Evolutionary conservation across 805 yeast genomes (phyloP).

Genomic region (Nadsonia fulvescens): DNA sequence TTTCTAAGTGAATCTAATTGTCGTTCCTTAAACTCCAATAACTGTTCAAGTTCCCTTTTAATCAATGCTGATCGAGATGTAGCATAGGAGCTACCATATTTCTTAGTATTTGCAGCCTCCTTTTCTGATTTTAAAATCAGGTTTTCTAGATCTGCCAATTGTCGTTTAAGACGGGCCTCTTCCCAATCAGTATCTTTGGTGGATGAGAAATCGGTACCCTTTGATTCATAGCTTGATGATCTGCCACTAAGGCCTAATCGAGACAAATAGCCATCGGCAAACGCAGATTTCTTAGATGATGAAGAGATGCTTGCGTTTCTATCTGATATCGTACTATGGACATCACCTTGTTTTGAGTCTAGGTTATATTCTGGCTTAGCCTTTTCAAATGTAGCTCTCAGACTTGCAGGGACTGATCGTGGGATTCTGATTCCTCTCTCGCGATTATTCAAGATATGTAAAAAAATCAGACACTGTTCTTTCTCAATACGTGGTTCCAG

Average conservation of each 20-base stretch:
- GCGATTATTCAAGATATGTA: slow-evolving; percentile 83
- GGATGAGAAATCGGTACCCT: slow-evolving; percentile 55
- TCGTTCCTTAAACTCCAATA: slow-evolving; percentile 58
- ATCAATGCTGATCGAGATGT: slow-evolving; percentile 21
- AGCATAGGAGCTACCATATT: slow-evolving; percentile 17
- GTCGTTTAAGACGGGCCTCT: slow-evolving; percentile 64
- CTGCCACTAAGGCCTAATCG: slow-evolving; percentile 33
- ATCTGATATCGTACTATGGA: slow-evolving; percentile 7
- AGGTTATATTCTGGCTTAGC: slow-evolving; percentile 49
- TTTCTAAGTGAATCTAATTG: slow-evolving; percentile 27
- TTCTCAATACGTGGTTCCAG: slow-evolving; percentile 75
- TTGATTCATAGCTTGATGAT: slow-evolving; percentile 17
- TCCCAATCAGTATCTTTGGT: slow-evolving; percentile 68
- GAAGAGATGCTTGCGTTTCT: slow-evolving; percentile 8
- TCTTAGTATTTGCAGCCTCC: slow-evolving; percentile 24
- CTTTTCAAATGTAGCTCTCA: slow-evolving; percentile 81
- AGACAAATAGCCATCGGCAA: slow-evolving; percentile 31
- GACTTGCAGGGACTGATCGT: slow-evolving; percentile 80
- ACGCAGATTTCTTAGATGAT: slow-evolving; percentile 13
- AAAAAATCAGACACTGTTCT: slow-evolving; percentile 76
- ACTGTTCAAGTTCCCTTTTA: slow-evolving; percentile 58
- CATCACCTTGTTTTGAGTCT: slow-evolving; percentile 31
- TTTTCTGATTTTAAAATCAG: slow-evolving; percentile 38
- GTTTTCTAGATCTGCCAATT: slow-evolving; percentile 57
- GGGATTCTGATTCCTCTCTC: slow-evolving; percentile 76